Evolutionary conservation across 192 early-diverging fungal genomes (phyloP).

Genomic region (Coemansia sp.): DNA sequence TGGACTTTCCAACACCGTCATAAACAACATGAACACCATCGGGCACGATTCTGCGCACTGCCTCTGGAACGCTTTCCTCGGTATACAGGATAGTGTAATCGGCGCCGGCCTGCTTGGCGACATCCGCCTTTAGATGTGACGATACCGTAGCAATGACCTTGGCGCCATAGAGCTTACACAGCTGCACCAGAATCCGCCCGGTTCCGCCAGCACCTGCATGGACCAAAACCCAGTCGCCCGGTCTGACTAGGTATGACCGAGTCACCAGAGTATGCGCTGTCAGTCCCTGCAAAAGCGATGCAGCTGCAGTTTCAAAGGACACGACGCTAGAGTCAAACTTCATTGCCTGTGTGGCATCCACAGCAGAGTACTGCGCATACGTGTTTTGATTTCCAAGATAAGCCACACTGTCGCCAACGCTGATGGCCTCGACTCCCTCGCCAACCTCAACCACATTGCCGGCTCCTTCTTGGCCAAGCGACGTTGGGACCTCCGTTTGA

Average conservation of each 20-base stretch:
- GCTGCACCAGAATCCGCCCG: constrained; percentile 77
- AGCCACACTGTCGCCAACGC: constrained; percentile 82
- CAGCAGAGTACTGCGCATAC: constrained; percentile 79
- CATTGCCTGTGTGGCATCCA: constrained; percentile 34
- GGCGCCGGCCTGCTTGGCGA: constrained; percentile 64
- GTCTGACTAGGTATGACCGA: constrained; percentile 70
- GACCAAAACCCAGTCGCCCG: constrained; percentile 78
- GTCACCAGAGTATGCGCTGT: constrained; percentile 78
- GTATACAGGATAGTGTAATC: constrained; percentile 77
- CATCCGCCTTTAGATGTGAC: constrained; percentile 66
- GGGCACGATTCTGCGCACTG: constrained; percentile 74
- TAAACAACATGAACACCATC: constrained; percentile 80
- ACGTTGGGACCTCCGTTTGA: constrained; percentile 62
- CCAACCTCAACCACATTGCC: constrained; percentile 82
- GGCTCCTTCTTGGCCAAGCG: constrained; percentile 78
- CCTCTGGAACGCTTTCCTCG: constrained; percentile 63
- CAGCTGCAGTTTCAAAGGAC: constrained; percentile 64
- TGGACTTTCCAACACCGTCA: constrained; percentile 92
- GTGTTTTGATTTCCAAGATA: constrained; percentile 61
- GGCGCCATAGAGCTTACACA: constrained; percentile 76
- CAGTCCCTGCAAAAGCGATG: constrained; percentile 75
- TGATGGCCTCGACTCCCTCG: constrained; percentile 60
- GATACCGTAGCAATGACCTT: constrained; percentile 87
- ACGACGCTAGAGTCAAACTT: constrained; percentile 58
- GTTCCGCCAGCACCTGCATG: constrained; percentile 92